Conservation (phyloP, 805 yeast species). For the Saccharomycopsis lassenensis region DNA sequence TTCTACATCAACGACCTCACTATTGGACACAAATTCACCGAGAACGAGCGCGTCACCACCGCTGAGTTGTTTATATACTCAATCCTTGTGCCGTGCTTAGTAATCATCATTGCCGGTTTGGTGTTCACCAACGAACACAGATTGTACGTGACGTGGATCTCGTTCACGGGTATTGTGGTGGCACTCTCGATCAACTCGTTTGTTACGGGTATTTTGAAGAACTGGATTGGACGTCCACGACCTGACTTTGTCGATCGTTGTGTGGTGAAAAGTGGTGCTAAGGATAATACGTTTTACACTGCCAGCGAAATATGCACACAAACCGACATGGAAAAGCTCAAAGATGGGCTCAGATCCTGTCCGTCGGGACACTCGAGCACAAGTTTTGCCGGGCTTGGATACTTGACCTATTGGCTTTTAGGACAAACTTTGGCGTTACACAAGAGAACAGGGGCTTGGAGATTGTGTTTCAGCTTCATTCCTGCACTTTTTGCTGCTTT, state of each 20-base stretch:
- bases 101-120: constrained; percentile 27
- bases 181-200: constrained; percentile 50
- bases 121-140: constrained; percentile 23
- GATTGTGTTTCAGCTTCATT: constrained; percentile 38
- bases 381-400: constrained; percentile 60
- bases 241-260: constrained; percentile 91
- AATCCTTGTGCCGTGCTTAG: constrained; percentile 36
- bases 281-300: constrained; percentile 36
- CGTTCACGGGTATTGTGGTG: constrained; percentile 55
- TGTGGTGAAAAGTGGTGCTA: constrained; percentile 47
- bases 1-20: constrained; percentile 68
- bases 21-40: constrained; percentile 73
- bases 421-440: constrained; percentile 51
- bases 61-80: constrained; percentile 42
- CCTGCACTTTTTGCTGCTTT: constrained; percentile 62
- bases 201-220: constrained; percentile 68
- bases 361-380: constrained; percentile 76
- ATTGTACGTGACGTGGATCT: constrained; percentile 31
- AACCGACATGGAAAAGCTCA: constrained; percentile 23
- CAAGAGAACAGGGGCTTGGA: constrained; percentile 50
- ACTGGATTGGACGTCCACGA: constrained; percentile 80
- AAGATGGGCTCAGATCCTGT: constrained; percentile 73
- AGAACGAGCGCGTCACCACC: constrained; percentile 58
- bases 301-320: constrained; percentile 31
- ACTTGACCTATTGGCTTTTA: constrained; percentile 50